Conservation (phyloP, 305 asterid species). For the Solanum hybrid region DNA sequence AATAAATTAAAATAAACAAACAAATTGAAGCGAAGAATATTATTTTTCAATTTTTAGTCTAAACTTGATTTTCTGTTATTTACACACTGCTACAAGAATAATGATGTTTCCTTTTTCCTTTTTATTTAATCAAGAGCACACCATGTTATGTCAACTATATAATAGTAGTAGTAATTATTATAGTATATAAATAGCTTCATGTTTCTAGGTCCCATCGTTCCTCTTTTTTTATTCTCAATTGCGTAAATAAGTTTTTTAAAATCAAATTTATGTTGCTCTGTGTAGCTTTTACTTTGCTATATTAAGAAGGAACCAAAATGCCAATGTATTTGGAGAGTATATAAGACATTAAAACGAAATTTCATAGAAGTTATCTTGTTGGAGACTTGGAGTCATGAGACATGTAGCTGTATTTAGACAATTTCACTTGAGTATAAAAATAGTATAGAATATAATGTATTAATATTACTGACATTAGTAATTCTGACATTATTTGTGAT, state of each 20-base stretch:
- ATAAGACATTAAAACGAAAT: not conserved
- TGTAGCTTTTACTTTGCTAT: not conserved
- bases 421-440: not conserved
- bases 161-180: not conserved
- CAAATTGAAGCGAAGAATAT: not conserved
- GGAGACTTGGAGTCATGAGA: not conserved
- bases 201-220: not conserved
- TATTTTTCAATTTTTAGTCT: not conserved
- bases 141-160: not conserved
- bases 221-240: not conserved
- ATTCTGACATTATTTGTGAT: too few relatives aligned
- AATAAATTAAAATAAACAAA: too few relatives aligned
- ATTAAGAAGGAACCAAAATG: not conserved
- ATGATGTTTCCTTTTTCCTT: not conserved
- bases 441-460: too few relatives aligned
- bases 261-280: not conserved
- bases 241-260: not conserved
- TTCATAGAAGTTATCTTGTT: not conserved
- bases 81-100: not conserved
- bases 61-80: not conserved
- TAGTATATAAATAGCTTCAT: not conserved
- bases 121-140: not conserved
- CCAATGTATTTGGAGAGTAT: not conserved
- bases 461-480: not conserved
- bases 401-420: not conserved